Evolutionary conservation across 768 basidiomycete genomes (phyloP).

Genomic region (Sporobolomyces pararoseus): DNA sequence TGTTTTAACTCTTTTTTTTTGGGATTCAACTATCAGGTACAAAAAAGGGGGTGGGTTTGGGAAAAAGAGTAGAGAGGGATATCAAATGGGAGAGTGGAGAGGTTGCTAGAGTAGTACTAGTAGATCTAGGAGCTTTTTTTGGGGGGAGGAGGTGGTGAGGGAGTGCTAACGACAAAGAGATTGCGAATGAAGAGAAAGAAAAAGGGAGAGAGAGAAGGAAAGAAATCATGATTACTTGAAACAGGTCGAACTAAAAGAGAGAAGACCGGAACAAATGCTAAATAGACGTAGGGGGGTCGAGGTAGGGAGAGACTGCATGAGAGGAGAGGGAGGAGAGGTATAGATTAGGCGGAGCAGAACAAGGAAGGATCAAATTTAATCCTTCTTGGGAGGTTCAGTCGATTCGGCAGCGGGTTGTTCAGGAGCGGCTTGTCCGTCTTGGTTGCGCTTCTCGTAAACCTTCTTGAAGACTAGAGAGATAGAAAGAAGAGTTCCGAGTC

Average conservation of each 20-base stretch:
- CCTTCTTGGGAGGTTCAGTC: conserved; percentile 23
- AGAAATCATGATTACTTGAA: too few species aligned
- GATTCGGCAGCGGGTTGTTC: conserved; percentile 21
- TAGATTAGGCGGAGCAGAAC: neutral
- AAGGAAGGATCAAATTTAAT: conserved; percentile 3
- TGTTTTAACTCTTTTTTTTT: too few species aligned
- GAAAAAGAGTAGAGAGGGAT: neutral
- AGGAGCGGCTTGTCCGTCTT: conserved; percentile 13
- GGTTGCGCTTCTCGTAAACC: conserved; percentile 23
- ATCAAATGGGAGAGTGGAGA: neutral
- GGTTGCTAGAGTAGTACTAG: neutral
- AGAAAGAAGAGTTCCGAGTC: neutral
- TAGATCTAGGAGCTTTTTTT: too few species aligned
- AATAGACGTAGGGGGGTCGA: too few species aligned
- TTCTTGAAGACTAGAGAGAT: conserved; percentile 11
- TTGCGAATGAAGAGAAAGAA: neutral
- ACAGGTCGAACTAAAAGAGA: too few species aligned
- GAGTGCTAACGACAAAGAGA: conserved; percentile 3
- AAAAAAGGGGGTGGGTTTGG: neutral
- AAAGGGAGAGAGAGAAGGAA: neutral
- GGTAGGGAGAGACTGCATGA: too few species aligned
- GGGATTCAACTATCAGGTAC: conserved; percentile 11
- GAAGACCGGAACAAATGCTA: too few species aligned
- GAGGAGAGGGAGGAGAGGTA: neutral
- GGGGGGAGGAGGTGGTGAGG: neutral